These are phyloP conservation scores for Acanthamoeba triangularis DNA, from an alignment of 208 protist species.

Conservation along the genomic window DNA sequence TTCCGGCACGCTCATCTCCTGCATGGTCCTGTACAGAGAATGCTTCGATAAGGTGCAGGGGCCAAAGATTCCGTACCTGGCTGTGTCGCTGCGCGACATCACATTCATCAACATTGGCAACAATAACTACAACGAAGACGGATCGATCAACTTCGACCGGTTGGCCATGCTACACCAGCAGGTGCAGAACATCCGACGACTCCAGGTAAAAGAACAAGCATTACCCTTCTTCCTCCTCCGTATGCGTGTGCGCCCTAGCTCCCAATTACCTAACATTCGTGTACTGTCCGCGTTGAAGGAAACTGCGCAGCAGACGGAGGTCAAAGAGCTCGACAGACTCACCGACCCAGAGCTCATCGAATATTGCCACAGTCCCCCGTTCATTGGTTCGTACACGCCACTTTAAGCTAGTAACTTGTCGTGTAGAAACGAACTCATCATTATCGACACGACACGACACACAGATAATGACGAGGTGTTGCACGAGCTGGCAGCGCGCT, in stretches of 20 bases:
- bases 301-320: not conserved
- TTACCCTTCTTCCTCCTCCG: not conserved
- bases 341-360: conserved; percentile 10
- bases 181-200: conserved; percentile 37
- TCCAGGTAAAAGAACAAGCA: conserved; percentile 4
- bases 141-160: conserved; percentile 29
- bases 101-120: conserved; percentile 72
- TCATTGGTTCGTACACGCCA: conserved; percentile 10
- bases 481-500: conserved; percentile 36
- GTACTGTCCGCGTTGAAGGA: not conserved
- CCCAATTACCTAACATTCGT: no score
- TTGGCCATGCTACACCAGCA: conserved; percentile 57
- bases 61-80: conserved; percentile 54
- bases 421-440: not conserved
- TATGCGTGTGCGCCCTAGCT: not conserved
- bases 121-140: conserved; percentile 7
- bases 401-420: not conserved
- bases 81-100: conserved; percentile 62
- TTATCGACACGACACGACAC: not conserved
- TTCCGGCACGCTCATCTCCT: not conserved
- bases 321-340: not conserved
- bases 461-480: conserved; percentile 56
- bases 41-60: conserved; percentile 48
- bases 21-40: not conserved
- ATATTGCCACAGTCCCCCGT: conserved; percentile 2